A percentile compares a stretch with the other conserved stretches of the same genome.
Evolutionary conservation across 1,284 basidiomycete genomes (phyloP).

Genomic region (Sanghuangporus baumii): DNA sequence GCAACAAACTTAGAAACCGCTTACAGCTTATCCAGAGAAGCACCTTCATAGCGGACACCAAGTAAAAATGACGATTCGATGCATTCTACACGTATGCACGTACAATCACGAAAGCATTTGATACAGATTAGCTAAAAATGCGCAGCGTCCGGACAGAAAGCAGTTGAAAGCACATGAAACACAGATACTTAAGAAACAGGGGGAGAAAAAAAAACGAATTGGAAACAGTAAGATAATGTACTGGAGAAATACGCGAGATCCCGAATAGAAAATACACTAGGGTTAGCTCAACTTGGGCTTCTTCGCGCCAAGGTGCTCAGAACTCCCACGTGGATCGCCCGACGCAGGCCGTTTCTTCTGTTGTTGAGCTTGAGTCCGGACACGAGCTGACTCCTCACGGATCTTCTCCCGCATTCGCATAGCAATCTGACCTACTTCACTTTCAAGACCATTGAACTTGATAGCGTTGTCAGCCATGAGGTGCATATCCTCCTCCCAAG

Average conservation of each 20-base stretch:
- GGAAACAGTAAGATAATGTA: neutral
- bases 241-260: neutral
- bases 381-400: conserved; percentile 4
- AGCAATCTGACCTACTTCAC: conserved; percentile 65
- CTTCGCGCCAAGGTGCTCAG: conserved; percentile 6
- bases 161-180: neutral
- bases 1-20: no score
- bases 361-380: neutral
- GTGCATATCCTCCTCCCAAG: conserved; percentile 76
- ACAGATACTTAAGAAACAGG: neutral
- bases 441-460: conserved; percentile 78
- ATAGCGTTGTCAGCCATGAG: conserved; percentile 85
- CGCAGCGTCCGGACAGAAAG: neutral
- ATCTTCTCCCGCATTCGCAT: conserved; percentile 9
- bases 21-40: no score
- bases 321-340: conserved; percentile 5
- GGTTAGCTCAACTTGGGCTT: conserved; percentile 11
- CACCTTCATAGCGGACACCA: neutral
- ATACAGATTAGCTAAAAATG: neutral
- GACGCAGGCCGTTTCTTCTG: conserved; percentile 15
- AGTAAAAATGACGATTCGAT: neutral
- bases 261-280: neutral
- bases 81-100: neutral
- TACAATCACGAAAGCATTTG: neutral
- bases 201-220: neutral